Evolutionary conservation across 495 filamentous ascomycete species (phyloP).

Genomic region (Tetracladium marchalianum): DNA sequence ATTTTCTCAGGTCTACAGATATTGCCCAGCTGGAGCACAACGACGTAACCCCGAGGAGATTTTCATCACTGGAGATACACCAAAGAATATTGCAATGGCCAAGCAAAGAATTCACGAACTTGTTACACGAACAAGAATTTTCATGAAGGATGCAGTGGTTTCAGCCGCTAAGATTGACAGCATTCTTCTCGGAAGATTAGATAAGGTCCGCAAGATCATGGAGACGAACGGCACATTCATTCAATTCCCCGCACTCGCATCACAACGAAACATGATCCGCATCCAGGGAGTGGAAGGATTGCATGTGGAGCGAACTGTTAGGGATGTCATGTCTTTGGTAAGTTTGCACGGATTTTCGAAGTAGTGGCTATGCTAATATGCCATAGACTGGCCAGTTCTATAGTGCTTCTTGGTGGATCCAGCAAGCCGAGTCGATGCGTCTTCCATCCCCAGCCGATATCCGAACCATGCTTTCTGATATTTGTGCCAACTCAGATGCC

Average conservation of each 20-base stretch:
- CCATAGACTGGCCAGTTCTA: constrained; percentile 89
- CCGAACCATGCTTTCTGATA: constrained; percentile 83
- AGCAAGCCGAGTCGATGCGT: constrained; percentile 60
- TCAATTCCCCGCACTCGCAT: constrained; percentile 75
- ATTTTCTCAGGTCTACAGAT: constrained; percentile 81
- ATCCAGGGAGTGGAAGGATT: constrained; percentile 88
- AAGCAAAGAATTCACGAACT: constrained; percentile 83
- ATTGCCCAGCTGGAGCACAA: constrained; percentile 67
- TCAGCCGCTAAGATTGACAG: constrained; percentile 86
- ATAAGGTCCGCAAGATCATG: constrained; percentile 96
- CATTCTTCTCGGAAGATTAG: constrained; percentile 79
- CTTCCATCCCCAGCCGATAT: constrained; percentile 69
- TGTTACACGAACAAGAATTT: constrained; percentile 65
- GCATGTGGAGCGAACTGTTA: constrained; percentile 85
- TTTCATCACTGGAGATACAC: constrained; percentile 81
- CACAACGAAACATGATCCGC: constrained; percentile 66
- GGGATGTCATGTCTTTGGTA: constrained; percentile 90
- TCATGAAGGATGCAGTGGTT: constrained; percentile 81
- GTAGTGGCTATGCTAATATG: constrained; percentile 21
- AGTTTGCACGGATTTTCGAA: constrained; percentile 13
- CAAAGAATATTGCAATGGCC: constrained; percentile 70
- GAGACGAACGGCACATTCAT: constrained; percentile 93
- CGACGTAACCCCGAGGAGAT: constrained; percentile 80
- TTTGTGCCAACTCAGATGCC: constrained; percentile 90
- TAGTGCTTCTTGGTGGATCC: constrained; percentile 91